These are phyloP conservation scores for Moringa oleifera DNA, from an alignment of 345 rosid species.

Conservation along the genomic window DNA sequence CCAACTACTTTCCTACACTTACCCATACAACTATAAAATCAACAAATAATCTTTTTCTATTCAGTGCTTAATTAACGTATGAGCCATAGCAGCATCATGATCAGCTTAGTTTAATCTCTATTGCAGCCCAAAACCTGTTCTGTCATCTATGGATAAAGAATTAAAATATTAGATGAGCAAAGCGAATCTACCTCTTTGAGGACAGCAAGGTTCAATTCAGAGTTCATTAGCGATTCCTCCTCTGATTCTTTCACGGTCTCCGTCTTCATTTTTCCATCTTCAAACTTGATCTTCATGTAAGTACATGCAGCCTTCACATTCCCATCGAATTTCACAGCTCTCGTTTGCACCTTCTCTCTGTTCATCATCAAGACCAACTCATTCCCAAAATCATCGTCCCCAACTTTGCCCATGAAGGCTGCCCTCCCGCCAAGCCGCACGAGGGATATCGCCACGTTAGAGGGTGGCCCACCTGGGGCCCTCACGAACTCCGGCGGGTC, in stretches of 20 bases:
- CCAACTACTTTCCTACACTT: too few species aligned
- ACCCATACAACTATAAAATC: too few species aligned
- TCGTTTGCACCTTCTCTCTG: conserved; percentile 79
- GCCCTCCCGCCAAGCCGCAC: conserved; percentile 88
- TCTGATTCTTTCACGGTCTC: conserved; percentile 67
- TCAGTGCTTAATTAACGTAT: too few species aligned
- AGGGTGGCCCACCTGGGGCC: conserved; percentile 85
- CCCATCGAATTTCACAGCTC: conserved; percentile 66
- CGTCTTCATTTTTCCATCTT: conserved; percentile 61
- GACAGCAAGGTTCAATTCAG: conserved; percentile 70
- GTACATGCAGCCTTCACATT: conserved; percentile 54
- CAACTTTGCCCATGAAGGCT: conserved; percentile 91
- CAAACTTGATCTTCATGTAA: conserved; percentile 58
- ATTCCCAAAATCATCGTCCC: conserved; percentile 61
- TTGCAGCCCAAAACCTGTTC: too few species aligned
- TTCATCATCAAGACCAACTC: conserved; percentile 81
- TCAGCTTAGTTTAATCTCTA: too few species aligned
- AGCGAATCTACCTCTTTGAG: conserved; percentile 65
- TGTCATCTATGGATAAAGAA: too few species aligned
- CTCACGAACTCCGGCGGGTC: conserved; percentile 85
- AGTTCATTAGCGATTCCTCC: conserved; percentile 62
- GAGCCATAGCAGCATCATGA: too few species aligned
- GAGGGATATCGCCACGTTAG: conserved; percentile 81
- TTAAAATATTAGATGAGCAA: neutral
- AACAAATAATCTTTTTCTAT: too few species aligned